These are phyloP conservation scores for Umbelopsis ramanniana DNA, from an alignment of 192 early-diverging fungal genomes.

Conservation along the genomic window DNA sequence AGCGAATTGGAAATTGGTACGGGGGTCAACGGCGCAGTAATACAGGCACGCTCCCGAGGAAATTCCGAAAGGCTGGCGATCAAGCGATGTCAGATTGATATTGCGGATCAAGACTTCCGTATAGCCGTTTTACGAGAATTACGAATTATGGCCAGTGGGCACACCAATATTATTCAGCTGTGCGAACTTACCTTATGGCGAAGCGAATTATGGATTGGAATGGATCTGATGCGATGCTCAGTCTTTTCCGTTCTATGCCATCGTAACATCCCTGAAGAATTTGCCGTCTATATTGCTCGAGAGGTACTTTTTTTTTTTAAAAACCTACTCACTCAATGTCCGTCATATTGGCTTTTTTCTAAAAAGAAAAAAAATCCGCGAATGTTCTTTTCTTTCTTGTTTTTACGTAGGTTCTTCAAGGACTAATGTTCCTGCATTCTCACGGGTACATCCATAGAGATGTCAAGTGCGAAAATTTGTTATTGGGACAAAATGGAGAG, in stretches of 20 bases:
- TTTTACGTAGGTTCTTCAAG: constrained; percentile 38
- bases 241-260: constrained; percentile 42
- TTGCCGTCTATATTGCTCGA: constrained; percentile 33
- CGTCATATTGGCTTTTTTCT: neutral
- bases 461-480: constrained; percentile 46
- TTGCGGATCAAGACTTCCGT: constrained; percentile 38
- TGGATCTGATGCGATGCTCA: constrained; percentile 46
- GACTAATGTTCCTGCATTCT: constrained; percentile 35
- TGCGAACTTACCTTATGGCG: constrained; percentile 34
- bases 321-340: neutral
- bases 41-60: constrained; percentile 27
- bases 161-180: constrained; percentile 40
- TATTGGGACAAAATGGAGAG: constrained; percentile 39
- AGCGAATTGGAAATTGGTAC: constrained; percentile 41
- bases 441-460: constrained; percentile 46
- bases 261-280: constrained; percentile 40
- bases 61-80: constrained; percentile 28
- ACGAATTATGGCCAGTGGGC: constrained; percentile 39
- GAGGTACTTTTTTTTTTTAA: constrained; percentile 26
- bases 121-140: constrained; percentile 42
- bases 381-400: neutral
- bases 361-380: neutral
- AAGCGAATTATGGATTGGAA: constrained; percentile 43
- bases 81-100: constrained; percentile 41
- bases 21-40: constrained; percentile 45